Percentiles rank a stretch among this genome's conserved stretches.
Evolutionary conservation across 495 filamentous ascomycete genomes (phyloP).

Genomic region (Astrothelium macrocarpum): DNA sequence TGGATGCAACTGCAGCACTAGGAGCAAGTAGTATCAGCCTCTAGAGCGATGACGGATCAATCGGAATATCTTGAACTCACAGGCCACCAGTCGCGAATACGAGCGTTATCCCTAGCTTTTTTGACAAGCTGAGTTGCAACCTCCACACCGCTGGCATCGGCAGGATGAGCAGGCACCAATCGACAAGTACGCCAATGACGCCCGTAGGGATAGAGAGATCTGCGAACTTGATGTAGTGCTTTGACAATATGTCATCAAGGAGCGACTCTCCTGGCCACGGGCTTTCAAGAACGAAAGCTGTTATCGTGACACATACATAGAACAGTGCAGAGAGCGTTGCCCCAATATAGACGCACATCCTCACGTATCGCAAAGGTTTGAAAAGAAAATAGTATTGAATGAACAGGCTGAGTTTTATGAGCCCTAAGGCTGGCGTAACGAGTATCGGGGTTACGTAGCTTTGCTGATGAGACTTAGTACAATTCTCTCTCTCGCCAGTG

Average conservation of each 20-base stretch:
- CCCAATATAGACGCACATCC: constrained; percentile 16
- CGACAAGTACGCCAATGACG: constrained; percentile 14
- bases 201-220: constrained; percentile 10
- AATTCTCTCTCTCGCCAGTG: too few species aligned
- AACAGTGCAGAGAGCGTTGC: constrained; percentile 9
- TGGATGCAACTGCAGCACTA: constrained; percentile 15
- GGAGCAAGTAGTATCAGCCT: neutral
- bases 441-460: neutral
- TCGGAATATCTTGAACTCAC: neutral
- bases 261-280: constrained; percentile 16
- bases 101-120: neutral
- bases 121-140: constrained; percentile 9
- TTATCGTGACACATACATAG: constrained; percentile 13
- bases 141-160: constrained; percentile 12
- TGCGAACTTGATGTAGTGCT: constrained; percentile 12
- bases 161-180: constrained; percentile 16
- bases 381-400: constrained; percentile 15
- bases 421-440: constrained; percentile 11
- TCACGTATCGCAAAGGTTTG: constrained; percentile 13
- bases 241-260: neutral
- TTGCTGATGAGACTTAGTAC: too few species aligned
- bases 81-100: neutral
- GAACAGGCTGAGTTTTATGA: constrained; percentile 17
- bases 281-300: constrained; percentile 11
- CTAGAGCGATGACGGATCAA: neutral